Base-by-base conservation (phyloP, 2,329 filamentous ascomycete genomes). In the Rosellinia necatrix region DNA sequence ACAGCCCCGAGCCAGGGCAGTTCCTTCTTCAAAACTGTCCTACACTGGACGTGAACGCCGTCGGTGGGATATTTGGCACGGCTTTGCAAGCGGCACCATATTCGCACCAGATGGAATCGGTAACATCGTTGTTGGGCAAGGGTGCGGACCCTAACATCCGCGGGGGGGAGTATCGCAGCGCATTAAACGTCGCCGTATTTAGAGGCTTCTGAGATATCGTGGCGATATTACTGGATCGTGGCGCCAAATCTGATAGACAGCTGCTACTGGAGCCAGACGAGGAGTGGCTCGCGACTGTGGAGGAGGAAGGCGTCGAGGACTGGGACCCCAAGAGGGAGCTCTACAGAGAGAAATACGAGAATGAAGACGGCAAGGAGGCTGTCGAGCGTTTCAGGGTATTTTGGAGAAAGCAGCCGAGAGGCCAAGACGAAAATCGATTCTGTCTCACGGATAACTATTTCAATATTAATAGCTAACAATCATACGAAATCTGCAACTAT, bases 61-160 rank as follows among this genome's bases (percentile, higher is more conserved):
- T 3, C 25, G 25, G 37, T 3, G 48, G 37, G 2, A 3, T 40
- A 6, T 46, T 53, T 13, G 41, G 49, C 19, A 38, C 49, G 8
- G 49, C 49, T 32, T n/a, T 53, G 13, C 49, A 53, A 10, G 41
- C 49, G 17, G 49, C 49, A 5, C 32, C 49, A 1, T 22, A 46
- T 10, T 46, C 41, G 1, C 41, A 34, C 17, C 30, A 53, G 17
- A 40, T 17, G 1, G 4, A n/a, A 2, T 17, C 25, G 13, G 41
- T 46, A 17, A 24, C 38, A 19, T 17, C 46, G 13, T 13, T 46
- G n/a, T 10, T 53, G 8, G 12, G 46, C 1, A 46, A 32, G 17
- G 49, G 49, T 6, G 49, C 41, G 12, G 2, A 46, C 13, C 2
- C 7, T 10, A 32, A 53, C 9, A 5, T 6, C 9, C 12, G 25